phyloP scores from a whole-genome alignment of 345 rosid species.

The Populus pruinosa region DNA sequence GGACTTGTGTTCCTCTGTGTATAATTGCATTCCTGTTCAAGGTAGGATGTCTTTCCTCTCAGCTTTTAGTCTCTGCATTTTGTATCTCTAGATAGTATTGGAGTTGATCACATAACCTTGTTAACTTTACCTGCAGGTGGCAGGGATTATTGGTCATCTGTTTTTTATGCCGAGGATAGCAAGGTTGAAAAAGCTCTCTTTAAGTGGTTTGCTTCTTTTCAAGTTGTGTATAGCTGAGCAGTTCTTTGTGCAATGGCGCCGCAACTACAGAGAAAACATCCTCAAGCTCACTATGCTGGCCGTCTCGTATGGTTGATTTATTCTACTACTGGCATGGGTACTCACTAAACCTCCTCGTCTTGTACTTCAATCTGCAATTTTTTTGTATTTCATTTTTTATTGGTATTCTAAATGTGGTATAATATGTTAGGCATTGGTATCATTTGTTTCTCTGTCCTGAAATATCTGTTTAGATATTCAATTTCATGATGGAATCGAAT shows the following conservation, averaged over 20 bases:
- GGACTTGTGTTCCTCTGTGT: slow-evolving; percentile 86
- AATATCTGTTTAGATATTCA: no score
- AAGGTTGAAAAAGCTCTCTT: slow-evolving; percentile 75
- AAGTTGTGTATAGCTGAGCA: slow-evolving; percentile 68
- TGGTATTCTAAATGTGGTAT: neutral
- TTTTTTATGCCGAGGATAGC: slow-evolving; percentile 85
- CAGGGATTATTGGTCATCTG: slow-evolving; percentile 79
- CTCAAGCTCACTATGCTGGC: slow-evolving; percentile 70
- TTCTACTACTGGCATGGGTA: neutral
- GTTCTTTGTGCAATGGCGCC: slow-evolving; percentile 94
- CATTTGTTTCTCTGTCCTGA: no score
- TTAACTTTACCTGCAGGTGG: slow-evolving; percentile 42
- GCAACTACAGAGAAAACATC: slow-evolving; percentile 55
- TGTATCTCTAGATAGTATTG: neutral
- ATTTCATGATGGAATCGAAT: no score
- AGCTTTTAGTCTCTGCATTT: neutral
- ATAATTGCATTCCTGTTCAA: slow-evolving; percentile 70
- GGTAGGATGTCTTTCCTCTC: slow-evolving; percentile 36
- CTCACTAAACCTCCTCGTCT: neutral
- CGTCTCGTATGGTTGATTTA: slow-evolving; percentile 51
- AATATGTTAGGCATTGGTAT: no score
- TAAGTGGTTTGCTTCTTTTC: slow-evolving; percentile 81
- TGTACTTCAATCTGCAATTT: neutral
- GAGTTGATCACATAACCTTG: neutral
- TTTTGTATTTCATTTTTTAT: neutral